Conservation (phyloP, 1,284 basidiomycete genomes). For the Tilletiopsis washingtonensis region DNA sequence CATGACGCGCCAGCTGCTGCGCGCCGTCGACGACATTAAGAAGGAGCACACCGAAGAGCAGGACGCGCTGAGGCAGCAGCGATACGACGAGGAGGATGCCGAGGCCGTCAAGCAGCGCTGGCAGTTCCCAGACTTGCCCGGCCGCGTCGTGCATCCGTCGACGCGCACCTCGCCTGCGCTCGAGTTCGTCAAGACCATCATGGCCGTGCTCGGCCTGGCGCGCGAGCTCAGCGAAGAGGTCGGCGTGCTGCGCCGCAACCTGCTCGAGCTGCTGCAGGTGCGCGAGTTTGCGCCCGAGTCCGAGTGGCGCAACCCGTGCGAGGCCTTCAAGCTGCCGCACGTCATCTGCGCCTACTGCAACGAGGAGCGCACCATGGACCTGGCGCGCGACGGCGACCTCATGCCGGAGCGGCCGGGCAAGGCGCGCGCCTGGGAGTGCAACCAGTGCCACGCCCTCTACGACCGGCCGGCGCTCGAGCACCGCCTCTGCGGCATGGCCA, state of each 20-base stretch:
- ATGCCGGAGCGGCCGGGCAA: constrained; percentile 52
- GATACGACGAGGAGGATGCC: constrained; percentile 53
- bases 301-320: constrained; percentile 74
- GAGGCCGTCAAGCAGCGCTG: constrained; percentile 55
- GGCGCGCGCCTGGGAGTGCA: constrained; percentile 43
- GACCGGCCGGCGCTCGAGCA: constrained; percentile 79
- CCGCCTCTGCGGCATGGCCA: constrained; percentile 69
- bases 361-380: constrained; percentile 79
- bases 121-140: constrained; percentile 76
- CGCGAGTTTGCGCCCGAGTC: constrained; percentile 61
- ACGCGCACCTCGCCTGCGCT: constrained; percentile 60
- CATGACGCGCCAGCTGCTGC: constrained; percentile 74
- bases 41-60: constrained; percentile 17
- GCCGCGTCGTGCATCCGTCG: constrained; percentile 65
- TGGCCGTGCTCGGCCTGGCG: constrained; percentile 64
- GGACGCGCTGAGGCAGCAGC: too few species aligned
- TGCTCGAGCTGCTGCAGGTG: constrained; percentile 79
- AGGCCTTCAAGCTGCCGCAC: constrained; percentile 75
- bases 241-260: constrained; percentile 76
- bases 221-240: constrained; percentile 76
- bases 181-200: constrained; percentile 82
- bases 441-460: constrained; percentile 72
- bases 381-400: constrained; percentile 85
- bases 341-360: constrained; percentile 89
- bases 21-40: constrained; percentile 59